Conservation (phyloP, 2,329 filamentous ascomycete species). For the Dendryphion nanum region DNA sequence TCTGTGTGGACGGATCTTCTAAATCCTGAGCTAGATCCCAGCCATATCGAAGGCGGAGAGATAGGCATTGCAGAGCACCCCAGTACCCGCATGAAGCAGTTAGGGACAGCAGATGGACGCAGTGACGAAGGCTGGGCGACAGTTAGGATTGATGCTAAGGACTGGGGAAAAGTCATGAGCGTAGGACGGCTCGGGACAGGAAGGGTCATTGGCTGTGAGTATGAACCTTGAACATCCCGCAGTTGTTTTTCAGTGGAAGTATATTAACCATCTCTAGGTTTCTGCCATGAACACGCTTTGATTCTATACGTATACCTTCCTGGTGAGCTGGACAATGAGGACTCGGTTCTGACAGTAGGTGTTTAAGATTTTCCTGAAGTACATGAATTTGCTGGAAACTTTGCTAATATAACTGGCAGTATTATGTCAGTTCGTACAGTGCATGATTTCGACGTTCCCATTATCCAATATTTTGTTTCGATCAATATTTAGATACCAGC, state of each 20-base stretch:
- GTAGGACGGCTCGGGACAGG: constrained; percentile 88
- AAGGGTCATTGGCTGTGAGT: constrained; percentile 82
- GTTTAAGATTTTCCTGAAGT: too few species aligned
- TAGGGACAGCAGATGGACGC: constrained; percentile 56
- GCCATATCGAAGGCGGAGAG: constrained; percentile 65
- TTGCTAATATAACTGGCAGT: constrained; percentile 42
- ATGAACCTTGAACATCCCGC: constrained; percentile 8
- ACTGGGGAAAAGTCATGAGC: constrained; percentile 93
- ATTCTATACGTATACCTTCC: constrained; percentile 82
- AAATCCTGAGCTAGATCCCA: constrained; percentile 84
- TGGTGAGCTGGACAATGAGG: constrained; percentile 66
- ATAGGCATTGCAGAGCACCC: constrained; percentile 73
- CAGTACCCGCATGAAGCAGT: constrained; percentile 69
- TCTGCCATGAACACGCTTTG: constrained; percentile 75
- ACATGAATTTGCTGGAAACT: neutral
- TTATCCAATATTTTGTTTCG: too few species aligned
- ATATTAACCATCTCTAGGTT: constrained; percentile 45
- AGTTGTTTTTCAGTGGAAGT: constrained; percentile 3
- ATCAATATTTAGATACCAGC: too few species aligned
- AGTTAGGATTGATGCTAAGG: constrained; percentile 86
- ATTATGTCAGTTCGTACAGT: constrained; percentile 60
- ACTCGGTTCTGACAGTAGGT: constrained; percentile 72
- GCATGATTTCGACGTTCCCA: constrained; percentile 21
- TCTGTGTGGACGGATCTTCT: constrained; percentile 82
- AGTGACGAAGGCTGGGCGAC: constrained; percentile 84